Base-by-base conservation (phyloP, 2,329 filamentous ascomycete species). In the Epichloe baconii region DNA sequence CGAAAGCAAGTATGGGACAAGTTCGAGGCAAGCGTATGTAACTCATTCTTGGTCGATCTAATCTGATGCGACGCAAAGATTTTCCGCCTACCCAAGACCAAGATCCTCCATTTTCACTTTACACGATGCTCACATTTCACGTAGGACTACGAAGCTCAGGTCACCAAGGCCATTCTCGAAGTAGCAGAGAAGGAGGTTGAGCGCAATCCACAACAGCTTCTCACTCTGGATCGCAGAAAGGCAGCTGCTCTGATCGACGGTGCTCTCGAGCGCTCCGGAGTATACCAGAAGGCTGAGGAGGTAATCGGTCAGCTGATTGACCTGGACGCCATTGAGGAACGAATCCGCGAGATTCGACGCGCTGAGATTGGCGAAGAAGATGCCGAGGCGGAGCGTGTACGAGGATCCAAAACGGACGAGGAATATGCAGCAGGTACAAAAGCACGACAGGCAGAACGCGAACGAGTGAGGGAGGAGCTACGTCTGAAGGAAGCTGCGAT, bases 1-100 rank as follows among this genome's bases (percentile, higher is more conserved):
- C 81, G 86, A 54, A 90, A 88, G 63, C 78, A 86, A 59, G 76
- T 87, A 11, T 88, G 86, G 78, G 79, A 85, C 44, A 82, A 86
- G 52, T 87, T 88, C 58, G 80, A 83, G 61, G 76, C 78, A 34
- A 83, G 80, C 58, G 85, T 88, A 75, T 52, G 45, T 7, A 4
- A 11, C 15, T 38, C 15, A n/a, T 15, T 1, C 3, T 10, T 46
- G 31, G 26, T 7, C 19, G 26, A 31, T 10, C 26, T 11, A 31
- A 10, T 31, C 26, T 10, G 26, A 31, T 31, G 26, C 26, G 26
- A 10, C 8, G 26, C 26, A n/a, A 31, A 31, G 1, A 31, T 31
- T 31, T 3, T 10, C 26, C 26, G 26, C 10, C 26, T 11, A 31
- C 8, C 26, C 26, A 11, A 31, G 77, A 52, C 8, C 14, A 26